phyloP scores from a whole-genome alignment of 805 yeast genomes.

The Zygoascus bituminiphila region DNA sequence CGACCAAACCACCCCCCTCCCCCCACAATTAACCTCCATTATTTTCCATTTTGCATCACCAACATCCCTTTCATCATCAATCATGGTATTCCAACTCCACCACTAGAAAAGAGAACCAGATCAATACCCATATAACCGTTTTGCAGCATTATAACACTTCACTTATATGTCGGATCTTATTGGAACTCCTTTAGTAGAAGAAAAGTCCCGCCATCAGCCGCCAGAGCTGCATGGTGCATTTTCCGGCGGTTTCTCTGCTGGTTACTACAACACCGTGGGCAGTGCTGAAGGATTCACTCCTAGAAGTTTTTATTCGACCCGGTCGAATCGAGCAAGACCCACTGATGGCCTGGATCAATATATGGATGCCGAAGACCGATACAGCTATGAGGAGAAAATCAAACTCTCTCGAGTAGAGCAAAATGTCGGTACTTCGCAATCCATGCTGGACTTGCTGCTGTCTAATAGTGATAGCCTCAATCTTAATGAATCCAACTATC shows the following conservation, averaged over 20 bases:
- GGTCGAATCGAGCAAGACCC: constrained; percentile 6
- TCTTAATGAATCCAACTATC: background rate
- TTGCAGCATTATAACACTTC: too few relatives aligned
- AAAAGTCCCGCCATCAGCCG: background rate
- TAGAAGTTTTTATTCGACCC: constrained; percentile 19
- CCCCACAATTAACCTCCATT: too few relatives aligned
- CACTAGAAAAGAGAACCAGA: too few relatives aligned
- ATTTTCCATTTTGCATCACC: too few relatives aligned
- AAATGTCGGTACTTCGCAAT: background rate
- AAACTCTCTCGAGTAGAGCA: background rate
- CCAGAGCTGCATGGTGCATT: background rate
- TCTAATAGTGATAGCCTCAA: background rate
- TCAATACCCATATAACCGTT: too few relatives aligned
- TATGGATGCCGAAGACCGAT: constrained; percentile 30
- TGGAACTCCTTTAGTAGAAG: background rate
- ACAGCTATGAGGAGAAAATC: constrained; percentile 16
- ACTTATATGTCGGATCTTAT: background rate
- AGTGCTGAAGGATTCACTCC: constrained; percentile 31
- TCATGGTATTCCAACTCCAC: too few relatives aligned
- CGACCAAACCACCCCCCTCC: too few relatives aligned
- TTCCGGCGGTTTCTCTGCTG: constrained; percentile 30
- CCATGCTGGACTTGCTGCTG: constrained; percentile 1
- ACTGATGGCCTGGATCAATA: constrained; percentile 20
- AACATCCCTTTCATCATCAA: too few relatives aligned
- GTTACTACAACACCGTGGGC: constrained; percentile 29